phyloP scores from a whole-genome alignment of 2,329 filamentous ascomycete species.

The Hypomyces perniciosus region DNA sequence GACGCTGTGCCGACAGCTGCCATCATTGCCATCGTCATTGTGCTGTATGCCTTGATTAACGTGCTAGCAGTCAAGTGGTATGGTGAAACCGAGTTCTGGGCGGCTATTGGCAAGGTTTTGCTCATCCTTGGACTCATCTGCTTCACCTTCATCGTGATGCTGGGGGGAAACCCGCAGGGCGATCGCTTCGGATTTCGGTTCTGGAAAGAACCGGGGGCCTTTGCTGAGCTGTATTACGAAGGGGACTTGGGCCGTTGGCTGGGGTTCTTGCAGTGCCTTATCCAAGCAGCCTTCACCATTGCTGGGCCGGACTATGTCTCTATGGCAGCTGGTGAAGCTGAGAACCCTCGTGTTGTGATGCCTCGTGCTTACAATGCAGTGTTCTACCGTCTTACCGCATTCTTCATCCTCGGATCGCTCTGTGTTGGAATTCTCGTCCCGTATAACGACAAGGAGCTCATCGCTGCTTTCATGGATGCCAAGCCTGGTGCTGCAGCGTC shows the following conservation, averaged over 20 bases:
- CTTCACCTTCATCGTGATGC: conserved; percentile 77
- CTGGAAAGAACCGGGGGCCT: conserved; percentile 63
- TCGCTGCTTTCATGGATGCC: conserved; percentile 50
- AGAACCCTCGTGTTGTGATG: conserved; percentile 63
- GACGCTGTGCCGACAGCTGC: conserved; percentile 53
- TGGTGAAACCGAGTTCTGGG: conserved; percentile 72
- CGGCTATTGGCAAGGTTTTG: conserved; percentile 65
- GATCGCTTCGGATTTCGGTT: conserved; percentile 67
- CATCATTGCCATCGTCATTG: conserved; percentile 50
- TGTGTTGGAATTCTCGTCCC: conserved; percentile 67
- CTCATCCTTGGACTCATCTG: conserved; percentile 65
- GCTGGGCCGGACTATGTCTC: conserved; percentile 63
- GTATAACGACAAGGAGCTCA: conserved; percentile 59
- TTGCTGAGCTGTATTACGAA: conserved; percentile 57
- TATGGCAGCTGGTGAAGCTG: conserved; percentile 64
- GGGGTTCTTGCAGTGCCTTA: conserved; percentile 71
- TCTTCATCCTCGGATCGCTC: conserved; percentile 70
- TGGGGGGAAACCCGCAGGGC: conserved; percentile 70
- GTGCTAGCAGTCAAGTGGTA: conserved; percentile 68
- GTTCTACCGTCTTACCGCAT: conserved; percentile 69
- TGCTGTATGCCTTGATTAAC: conserved; percentile 54
- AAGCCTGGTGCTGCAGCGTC: conserved; percentile 64
- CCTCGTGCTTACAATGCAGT: conserved; percentile 72
- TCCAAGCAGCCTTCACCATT: conserved; percentile 63
- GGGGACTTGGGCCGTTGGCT: conserved; percentile 66